Conservation (phyloP, 495 filamentous ascomycete genomes). For the Evansstolkia leycettana region DNA sequence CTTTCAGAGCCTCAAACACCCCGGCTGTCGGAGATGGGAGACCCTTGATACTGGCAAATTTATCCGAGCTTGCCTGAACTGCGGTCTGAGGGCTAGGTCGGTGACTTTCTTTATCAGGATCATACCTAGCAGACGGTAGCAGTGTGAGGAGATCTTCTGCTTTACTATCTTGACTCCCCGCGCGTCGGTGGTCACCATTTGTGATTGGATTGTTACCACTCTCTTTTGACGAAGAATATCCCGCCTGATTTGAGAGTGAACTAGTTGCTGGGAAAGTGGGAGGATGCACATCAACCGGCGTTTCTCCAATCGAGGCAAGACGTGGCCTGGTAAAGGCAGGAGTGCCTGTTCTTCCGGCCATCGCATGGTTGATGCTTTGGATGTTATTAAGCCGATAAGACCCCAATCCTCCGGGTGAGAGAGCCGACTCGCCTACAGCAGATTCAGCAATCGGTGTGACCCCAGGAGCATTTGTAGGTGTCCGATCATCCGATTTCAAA, state of each 20-base stretch:
- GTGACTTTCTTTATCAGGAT: constrained; percentile 27
- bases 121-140: constrained; percentile 40
- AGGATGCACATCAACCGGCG: constrained; percentile 44
- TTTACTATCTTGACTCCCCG: constrained; percentile 15
- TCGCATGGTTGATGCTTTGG: constrained; percentile 49
- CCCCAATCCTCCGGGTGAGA: constrained; percentile 61
- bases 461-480: constrained; percentile 62
- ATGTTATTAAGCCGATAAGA: constrained; percentile 51
- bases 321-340: constrained; percentile 59
- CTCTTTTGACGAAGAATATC: constrained; percentile 32
- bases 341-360: constrained; percentile 60
- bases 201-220: constrained; percentile 27
- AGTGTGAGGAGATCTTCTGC: constrained; percentile 19
- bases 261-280: constrained; percentile 29
- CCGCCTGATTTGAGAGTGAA: constrained; percentile 27
- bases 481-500: constrained; percentile 51
- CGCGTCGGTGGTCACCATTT: constrained; percentile 15
- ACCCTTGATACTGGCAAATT: constrained; percentile 32
- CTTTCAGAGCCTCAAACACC: constrained; percentile 44
- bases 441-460: constrained; percentile 90
- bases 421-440: constrained; percentile 72
- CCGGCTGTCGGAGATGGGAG: constrained; percentile 47
- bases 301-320: constrained; percentile 78
- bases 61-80: constrained; percentile 30
- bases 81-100: constrained; percentile 38